Percentiles rank a stretch among this genome's conserved stretches.
Evolutionary conservation across 768 basidiomycete genomes (phyloP).

Genomic region (Leccinum obscurum): DNA sequence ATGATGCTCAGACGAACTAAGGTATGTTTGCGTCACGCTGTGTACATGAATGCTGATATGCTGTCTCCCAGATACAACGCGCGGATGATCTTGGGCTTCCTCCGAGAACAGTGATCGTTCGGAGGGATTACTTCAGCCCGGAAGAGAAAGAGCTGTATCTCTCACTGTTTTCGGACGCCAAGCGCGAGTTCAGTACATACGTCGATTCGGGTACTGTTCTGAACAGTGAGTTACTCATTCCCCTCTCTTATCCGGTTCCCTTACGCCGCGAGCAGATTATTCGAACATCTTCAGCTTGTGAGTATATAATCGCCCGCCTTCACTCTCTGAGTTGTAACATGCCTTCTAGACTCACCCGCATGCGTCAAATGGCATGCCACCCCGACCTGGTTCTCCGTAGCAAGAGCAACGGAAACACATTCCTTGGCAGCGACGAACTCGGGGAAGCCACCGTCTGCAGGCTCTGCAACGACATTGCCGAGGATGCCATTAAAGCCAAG

Average conservation of each 20-base stretch:
- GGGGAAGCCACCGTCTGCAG: slow-evolving; percentile 87
- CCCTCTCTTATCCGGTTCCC: neutral
- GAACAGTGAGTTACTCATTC: slow-evolving; percentile 65
- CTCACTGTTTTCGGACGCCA: slow-evolving; percentile 90
- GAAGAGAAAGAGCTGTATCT: slow-evolving; percentile 96
- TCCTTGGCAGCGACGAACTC: slow-evolving; percentile 52
- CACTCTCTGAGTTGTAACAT: slow-evolving; percentile 1
- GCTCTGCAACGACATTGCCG: slow-evolving; percentile 94
- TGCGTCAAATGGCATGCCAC: slow-evolving; percentile 95
- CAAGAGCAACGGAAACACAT: slow-evolving; percentile 71
- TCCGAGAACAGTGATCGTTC: slow-evolving; percentile 85
- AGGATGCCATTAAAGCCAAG: slow-evolving; percentile 93
- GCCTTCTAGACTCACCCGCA: slow-evolving; percentile 76
- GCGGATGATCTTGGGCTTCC: slow-evolving; percentile 97
- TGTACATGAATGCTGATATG: neutral
- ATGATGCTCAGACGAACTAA: slow-evolving; percentile 97
- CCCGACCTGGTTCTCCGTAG: slow-evolving; percentile 91
- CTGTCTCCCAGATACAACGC: slow-evolving; percentile 66
- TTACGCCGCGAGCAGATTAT: slow-evolving; percentile 55
- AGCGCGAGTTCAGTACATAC: slow-evolving; percentile 89
- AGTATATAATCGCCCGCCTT: slow-evolving; percentile 22
- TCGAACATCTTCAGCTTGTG: slow-evolving; percentile 86
- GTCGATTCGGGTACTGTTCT: slow-evolving; percentile 87
- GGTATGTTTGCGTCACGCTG: slow-evolving; percentile 35
- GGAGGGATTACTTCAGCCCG: slow-evolving; percentile 90